Evolutionary conservation across 179 eudicot genomes (phyloP).

Genomic region (Silene noctiflora): DNA sequence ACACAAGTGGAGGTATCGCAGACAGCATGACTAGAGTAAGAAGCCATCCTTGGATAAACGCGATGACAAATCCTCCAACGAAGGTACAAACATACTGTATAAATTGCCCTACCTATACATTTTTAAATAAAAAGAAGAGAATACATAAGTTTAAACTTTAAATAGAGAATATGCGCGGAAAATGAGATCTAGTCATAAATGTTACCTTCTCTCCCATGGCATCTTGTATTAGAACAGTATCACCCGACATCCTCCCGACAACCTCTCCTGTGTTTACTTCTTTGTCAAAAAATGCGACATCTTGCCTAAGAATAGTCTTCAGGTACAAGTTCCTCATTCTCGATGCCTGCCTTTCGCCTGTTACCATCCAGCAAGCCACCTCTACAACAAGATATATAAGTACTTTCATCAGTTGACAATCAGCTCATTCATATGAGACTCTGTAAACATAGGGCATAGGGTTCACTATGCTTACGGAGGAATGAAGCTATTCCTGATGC

Average conservation of each 20-base stretch:
- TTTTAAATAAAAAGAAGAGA: background rate
- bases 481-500: slow-evolving; percentile 64
- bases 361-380: slow-evolving; percentile 70
- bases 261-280: slow-evolving; percentile 59
- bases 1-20: slow-evolving; percentile 45
- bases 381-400: slow-evolving; percentile 28
- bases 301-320: slow-evolving; percentile 57
- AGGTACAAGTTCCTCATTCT: slow-evolving; percentile 56
- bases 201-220: slow-evolving; percentile 74
- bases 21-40: slow-evolving; percentile 62
- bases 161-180: background rate
- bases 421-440: background rate
- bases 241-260: slow-evolving; percentile 54
- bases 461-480: slow-evolving; percentile 59
- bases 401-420: background rate
- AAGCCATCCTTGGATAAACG: slow-evolving; percentile 67
- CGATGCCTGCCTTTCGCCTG: slow-evolving; percentile 68
- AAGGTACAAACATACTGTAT: slow-evolving; percentile 54
- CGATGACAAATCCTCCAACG: slow-evolving; percentile 63
- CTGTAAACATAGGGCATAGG: background rate
- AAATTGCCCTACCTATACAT: slow-evolving; percentile 64
- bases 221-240: slow-evolving; percentile 60
- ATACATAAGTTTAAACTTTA: background rate
- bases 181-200: background rate
- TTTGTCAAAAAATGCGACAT: slow-evolving; percentile 57